phyloP scores from a whole-genome alignment of 2,329 filamentous ascomycete species.

The Penicillium sp. region DNA sequence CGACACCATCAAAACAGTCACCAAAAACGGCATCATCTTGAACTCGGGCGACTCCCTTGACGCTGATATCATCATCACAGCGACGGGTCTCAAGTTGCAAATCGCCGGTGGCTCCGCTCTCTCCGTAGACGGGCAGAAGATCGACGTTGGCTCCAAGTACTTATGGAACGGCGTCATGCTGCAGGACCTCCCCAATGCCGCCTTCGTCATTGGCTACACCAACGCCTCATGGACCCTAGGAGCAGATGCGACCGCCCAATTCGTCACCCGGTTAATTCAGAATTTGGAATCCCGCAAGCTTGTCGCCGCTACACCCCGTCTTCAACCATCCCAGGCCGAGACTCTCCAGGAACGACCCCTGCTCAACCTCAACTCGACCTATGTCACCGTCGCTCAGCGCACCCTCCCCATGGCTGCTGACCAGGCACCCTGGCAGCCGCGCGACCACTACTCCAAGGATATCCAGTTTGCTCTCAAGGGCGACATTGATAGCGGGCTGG shows the following conservation, averaged over 20 bases:
- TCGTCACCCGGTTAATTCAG: slow-evolving; percentile 38
- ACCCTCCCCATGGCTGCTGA: slow-evolving; percentile 38
- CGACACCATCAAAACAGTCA: slow-evolving; percentile 51
- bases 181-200: slow-evolving; percentile 43
- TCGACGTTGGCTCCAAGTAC: slow-evolving; percentile 35
- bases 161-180: slow-evolving; percentile 45
- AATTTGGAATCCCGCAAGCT: slow-evolving; percentile 27
- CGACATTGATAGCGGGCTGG: slow-evolving; percentile 32
- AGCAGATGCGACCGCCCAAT: slow-evolving; percentile 41
- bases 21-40: slow-evolving; percentile 47
- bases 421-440: slow-evolving; percentile 39
- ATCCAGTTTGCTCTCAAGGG: slow-evolving; percentile 38
- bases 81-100: slow-evolving; percentile 42
- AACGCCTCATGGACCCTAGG: slow-evolving; percentile 46
- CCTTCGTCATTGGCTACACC: slow-evolving; percentile 43
- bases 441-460: slow-evolving; percentile 39
- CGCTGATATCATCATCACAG: slow-evolving; percentile 44
- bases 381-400: slow-evolving; percentile 34
- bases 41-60: slow-evolving; percentile 40
- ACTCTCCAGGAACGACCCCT: slow-evolving; percentile 28
- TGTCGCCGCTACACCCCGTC: slow-evolving; percentile 27
- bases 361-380: slow-evolving; percentile 41
- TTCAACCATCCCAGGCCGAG: slow-evolving; percentile 15
- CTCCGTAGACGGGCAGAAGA: slow-evolving; percentile 36
- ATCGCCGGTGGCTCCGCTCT: slow-evolving; percentile 37